phyloP scores from a whole-genome alignment of 1,284 basidiomycete genomes.

The Melampsora larici-populina region DNA sequence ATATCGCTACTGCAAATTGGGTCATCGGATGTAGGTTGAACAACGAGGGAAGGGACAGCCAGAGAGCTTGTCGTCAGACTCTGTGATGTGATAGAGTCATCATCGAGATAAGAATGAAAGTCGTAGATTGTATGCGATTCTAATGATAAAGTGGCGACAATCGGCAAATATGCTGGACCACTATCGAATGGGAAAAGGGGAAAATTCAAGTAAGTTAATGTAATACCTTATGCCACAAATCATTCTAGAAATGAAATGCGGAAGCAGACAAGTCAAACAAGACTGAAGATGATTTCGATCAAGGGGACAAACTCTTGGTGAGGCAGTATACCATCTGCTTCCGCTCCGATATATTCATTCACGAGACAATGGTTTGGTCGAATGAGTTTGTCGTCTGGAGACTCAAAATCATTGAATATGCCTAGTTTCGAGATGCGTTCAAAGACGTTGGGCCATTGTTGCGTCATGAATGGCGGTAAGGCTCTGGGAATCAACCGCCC shows the following conservation, averaged over 20 bases:
- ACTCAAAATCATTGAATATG: slow-evolving; percentile 64
- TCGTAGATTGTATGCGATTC: slow-evolving; percentile 79
- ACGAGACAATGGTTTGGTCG: slow-evolving; percentile 78
- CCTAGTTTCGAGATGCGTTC: slow-evolving; percentile 63
- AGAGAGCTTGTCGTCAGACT: neutral
- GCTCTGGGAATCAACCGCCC: slow-evolving; percentile 63
- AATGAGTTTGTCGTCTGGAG: neutral
- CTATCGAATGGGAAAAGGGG: slow-evolving; percentile 66
- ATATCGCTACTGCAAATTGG: neutral
- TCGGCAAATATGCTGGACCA: slow-evolving; percentile 79
- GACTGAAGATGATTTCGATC: slow-evolving; percentile 23
- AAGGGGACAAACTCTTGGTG: slow-evolving; percentile 61
- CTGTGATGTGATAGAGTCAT: slow-evolving; percentile 32
- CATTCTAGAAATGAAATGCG: slow-evolving; percentile 20
- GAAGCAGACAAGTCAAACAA: slow-evolving; percentile 13
- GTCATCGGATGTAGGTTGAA: slow-evolving; percentile 44
- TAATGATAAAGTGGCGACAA: slow-evolving; percentile 83
- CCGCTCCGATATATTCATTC: slow-evolving; percentile 78
- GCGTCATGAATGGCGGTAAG: slow-evolving; percentile 65
- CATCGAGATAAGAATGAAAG: slow-evolving; percentile 67
- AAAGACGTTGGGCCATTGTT: slow-evolving; percentile 66
- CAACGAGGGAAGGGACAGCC: slow-evolving; percentile 39
- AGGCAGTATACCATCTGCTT: slow-evolving; percentile 76
- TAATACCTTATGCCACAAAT: slow-evolving; percentile 60
- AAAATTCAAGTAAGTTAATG: neutral